Evolutionary conservation across 352 stramenopile species (phyloP).

Genomic region (Phytophthora podocarpi): DNA sequence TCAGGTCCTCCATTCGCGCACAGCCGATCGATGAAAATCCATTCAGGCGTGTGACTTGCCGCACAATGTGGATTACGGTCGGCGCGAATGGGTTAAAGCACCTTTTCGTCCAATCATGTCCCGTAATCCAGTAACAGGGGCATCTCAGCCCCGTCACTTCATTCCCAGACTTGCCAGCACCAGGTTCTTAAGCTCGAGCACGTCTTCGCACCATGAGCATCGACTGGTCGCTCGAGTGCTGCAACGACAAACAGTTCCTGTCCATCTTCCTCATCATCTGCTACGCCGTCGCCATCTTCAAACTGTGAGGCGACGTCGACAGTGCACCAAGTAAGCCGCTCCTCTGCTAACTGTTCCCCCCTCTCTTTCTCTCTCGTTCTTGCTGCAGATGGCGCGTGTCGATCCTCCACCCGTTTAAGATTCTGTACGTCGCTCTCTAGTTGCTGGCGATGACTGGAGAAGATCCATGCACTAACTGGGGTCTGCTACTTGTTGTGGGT

Average conservation of each 20-base stretch:
- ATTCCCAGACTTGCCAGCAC: slow-evolving; percentile 21
- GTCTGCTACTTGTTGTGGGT: neutral
- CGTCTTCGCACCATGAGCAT: slow-evolving; percentile 37
- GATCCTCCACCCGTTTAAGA: slow-evolving; percentile 90
- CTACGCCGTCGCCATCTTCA: slow-evolving; percentile 89
- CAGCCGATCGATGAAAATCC: slow-evolving; percentile 33
- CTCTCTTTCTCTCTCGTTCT: neutral
- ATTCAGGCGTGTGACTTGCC: slow-evolving; percentile 19
- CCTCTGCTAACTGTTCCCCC: too few species aligned
- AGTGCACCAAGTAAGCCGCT: neutral
- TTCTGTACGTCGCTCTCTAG: slow-evolving; percentile 57
- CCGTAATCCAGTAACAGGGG: slow-evolving; percentile 8
- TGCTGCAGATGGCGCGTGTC: slow-evolving; percentile 79
- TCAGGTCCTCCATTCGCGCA: too few species aligned
- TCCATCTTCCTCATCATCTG: slow-evolving; percentile 89
- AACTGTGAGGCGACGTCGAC: slow-evolving; percentile 56
- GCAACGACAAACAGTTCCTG: slow-evolving; percentile 87
- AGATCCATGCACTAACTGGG: neutral
- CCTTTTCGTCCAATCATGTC: slow-evolving; percentile 26
- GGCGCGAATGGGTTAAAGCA: neutral
- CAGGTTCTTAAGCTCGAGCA: too few species aligned
- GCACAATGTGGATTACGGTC: slow-evolving; percentile 1
- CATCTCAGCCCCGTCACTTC: slow-evolving; percentile 2
- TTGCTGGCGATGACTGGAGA: neutral
- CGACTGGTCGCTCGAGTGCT: slow-evolving; percentile 80